A percentile compares a stretch with the other conserved stretches of the same genome.
These are phyloP conservation scores for Haplosporangium sp. DNA, from an alignment of 371 early-diverging fungal genomes.

Conservation along the genomic window DNA sequence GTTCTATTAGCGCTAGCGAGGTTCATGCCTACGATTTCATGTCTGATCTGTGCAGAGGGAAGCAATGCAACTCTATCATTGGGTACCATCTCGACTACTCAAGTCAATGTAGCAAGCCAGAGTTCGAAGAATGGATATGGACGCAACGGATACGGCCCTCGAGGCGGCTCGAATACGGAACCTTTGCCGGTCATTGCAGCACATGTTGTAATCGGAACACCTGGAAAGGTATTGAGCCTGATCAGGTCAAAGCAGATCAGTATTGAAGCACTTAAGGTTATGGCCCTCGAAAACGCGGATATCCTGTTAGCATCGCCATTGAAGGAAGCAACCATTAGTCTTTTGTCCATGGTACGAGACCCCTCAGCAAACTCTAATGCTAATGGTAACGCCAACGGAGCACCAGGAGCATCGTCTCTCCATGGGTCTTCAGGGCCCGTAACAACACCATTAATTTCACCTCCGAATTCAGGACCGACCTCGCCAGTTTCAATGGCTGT, in stretches of 20 bases:
- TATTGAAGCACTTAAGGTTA: constrained; percentile 33
- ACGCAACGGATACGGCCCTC: constrained; percentile 4
- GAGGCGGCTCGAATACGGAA: constrained; percentile 4
- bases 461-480: constrained; percentile 47
- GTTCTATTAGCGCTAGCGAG: constrained; percentile 46
- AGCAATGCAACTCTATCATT: constrained; percentile 41
- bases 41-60: constrained; percentile 51
- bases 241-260: constrained; percentile 43
- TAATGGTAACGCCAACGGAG: not conserved
- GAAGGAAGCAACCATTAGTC: constrained; percentile 46
- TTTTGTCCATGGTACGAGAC: constrained; percentile 48
- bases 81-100: constrained; percentile 48
- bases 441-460: constrained; percentile 20
- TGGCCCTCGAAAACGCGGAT: constrained; percentile 52
- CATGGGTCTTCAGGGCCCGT: not conserved
- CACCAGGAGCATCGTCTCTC: not conserved
- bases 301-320: constrained; percentile 40
- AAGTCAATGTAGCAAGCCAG: constrained; percentile 27
- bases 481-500: constrained; percentile 54
- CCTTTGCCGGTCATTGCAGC: constrained; percentile 38
- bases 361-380: constrained; percentile 1
- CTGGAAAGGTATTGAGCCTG: constrained; percentile 38
- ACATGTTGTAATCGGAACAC: constrained; percentile 51
- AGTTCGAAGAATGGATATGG: constrained; percentile 5
- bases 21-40: constrained; percentile 55